A percentile compares a stretch with the other conserved stretches of the same genome.
phyloP scores from a whole-genome alignment of 2,329 filamentous ascomycete species.

The Capronia americana region DNA sequence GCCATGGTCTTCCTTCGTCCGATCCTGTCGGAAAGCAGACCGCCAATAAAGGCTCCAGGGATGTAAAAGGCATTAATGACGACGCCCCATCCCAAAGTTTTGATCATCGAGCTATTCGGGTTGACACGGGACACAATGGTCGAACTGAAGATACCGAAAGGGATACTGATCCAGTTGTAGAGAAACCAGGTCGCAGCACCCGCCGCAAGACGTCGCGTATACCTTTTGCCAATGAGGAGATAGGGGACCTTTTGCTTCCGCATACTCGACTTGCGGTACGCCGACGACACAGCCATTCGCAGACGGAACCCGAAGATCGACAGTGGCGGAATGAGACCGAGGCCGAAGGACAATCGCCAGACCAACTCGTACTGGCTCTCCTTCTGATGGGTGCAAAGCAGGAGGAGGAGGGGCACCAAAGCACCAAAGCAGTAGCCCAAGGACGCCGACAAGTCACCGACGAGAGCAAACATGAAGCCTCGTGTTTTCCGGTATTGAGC shows the following conservation, averaged over 20 bases:
- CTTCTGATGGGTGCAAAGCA: conserved; percentile 57
- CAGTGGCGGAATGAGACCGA: too few relatives aligned
- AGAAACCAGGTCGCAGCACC: too few relatives aligned
- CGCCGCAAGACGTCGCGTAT: conserved; percentile 47
- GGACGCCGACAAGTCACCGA: conserved; percentile 58
- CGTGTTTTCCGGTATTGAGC: conserved; percentile 53
- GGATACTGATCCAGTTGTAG: too few relatives aligned
- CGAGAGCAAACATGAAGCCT: conserved; percentile 64
- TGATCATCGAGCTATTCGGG: too few relatives aligned
- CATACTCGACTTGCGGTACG: conserved; percentile 57
- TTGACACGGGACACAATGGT: too few relatives aligned
- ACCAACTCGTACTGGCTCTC: conserved; percentile 38
- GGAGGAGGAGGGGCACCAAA: conserved; percentile 58
- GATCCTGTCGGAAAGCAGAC: too few relatives aligned
- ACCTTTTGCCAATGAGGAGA: conserved; percentile 56
- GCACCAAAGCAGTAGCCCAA: conserved; percentile 60
- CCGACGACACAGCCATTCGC: conserved; percentile 59
- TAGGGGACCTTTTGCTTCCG: conserved; percentile 57
- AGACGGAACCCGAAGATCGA: conserved; percentile 44
- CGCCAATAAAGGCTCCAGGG: too few relatives aligned
- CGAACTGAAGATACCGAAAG: too few relatives aligned
- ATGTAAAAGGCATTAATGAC: too few relatives aligned
- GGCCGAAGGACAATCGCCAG: too few relatives aligned
- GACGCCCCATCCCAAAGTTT: too few relatives aligned
- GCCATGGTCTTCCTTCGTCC: too few relatives aligned